Percentiles rank a stretch among this genome's conserved stretches.
These are phyloP conservation scores for Pneumocystis jirovecii DNA, from an alignment of 1,139 yeast genomes.

Conservation along the genomic window DNA sequence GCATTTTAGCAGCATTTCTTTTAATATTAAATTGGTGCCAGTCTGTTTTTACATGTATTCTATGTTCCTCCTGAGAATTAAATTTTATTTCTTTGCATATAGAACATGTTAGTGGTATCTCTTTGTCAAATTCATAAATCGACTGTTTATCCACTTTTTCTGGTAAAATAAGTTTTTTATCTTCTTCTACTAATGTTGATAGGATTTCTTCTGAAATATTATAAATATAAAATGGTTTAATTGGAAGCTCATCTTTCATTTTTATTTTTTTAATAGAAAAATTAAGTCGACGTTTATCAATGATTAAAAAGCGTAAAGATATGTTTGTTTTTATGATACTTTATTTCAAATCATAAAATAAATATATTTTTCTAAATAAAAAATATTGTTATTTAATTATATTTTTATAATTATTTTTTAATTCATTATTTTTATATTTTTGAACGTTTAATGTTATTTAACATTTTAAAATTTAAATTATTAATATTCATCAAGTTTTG, in stretches of 20 bases:
- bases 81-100: not conserved
- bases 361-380: too few species aligned
- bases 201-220: not conserved
- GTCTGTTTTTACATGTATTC: slow-evolving; percentile 47
- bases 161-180: not conserved
- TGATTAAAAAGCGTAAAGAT: not conserved
- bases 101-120: not conserved
- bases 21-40: slow-evolving; percentile 47
- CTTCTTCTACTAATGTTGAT: not conserved
- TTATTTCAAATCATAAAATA: too few species aligned
- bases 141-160: not conserved
- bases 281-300: not conserved
- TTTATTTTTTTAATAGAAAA: not conserved
- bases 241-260: not conserved
- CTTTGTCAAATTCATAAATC: not conserved
- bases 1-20: slow-evolving; percentile 34
- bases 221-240: not conserved
- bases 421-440: too few species aligned
- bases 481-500: too few species aligned
- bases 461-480: too few species aligned
- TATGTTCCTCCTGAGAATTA: slow-evolving; percentile 21
- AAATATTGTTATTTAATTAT: too few species aligned
- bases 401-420: too few species aligned
- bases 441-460: too few species aligned
- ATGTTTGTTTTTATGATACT: not conserved